Evolutionary conservation across 805 yeast genomes (phyloP).

Genomic region (Suhomyces faveliae): DNA sequence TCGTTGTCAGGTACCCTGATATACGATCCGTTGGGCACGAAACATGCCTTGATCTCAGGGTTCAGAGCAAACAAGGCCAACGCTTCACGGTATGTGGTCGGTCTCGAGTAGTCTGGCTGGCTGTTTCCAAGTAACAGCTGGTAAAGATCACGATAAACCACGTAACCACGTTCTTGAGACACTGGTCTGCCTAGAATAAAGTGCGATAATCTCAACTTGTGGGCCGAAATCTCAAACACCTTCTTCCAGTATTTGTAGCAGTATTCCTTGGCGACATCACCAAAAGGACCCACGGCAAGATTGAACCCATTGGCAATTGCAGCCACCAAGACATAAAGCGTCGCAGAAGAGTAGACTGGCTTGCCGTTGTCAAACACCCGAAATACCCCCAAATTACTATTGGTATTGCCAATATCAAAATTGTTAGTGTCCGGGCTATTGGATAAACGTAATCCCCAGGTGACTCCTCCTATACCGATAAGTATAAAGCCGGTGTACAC

Average conservation of each 20-base stretch:
- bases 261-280: slow-evolving; percentile 19
- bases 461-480: slow-evolving; percentile 68
- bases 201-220: slow-evolving; percentile 71
- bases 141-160: slow-evolving; percentile 51
- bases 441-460: slow-evolving; percentile 42
- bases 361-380: too few species aligned
- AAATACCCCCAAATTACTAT: too few species aligned
- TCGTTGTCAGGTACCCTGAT: slow-evolving; percentile 88
- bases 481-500: slow-evolving; percentile 73
- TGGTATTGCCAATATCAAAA: too few species aligned
- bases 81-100: slow-evolving; percentile 52
- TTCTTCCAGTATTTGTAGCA: slow-evolving; percentile 58
- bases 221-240: slow-evolving; percentile 55
- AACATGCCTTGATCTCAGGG: slow-evolving; percentile 48
- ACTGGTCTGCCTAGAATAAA: slow-evolving; percentile 65
- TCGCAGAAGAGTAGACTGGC: background rate
- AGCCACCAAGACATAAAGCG: background rate
- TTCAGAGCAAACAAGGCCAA: slow-evolving; percentile 40
- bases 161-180: slow-evolving; percentile 68
- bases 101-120: slow-evolving; percentile 56
- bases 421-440: background rate
- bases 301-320: background rate
- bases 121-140: slow-evolving; percentile 42
- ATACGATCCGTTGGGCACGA: slow-evolving; percentile 77
- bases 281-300: background rate